A percentile compares a stretch with the other conserved stretches of the same genome.
Evolutionary conservation across 2,329 filamentous ascomycete species (phyloP).

Genomic region (Clonostachys rosea): DNA sequence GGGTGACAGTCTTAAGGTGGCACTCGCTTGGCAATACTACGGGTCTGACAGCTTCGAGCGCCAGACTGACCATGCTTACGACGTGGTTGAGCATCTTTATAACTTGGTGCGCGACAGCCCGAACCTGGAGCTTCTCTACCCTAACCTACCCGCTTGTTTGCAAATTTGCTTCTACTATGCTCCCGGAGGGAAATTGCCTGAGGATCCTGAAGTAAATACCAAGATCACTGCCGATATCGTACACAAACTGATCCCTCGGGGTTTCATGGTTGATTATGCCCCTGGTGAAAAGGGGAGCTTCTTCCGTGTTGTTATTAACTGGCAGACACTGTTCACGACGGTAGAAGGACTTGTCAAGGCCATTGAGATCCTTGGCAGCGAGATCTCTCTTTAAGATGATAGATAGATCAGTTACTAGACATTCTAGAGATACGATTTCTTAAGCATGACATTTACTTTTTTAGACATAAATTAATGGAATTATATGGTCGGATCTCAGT

Average conservation of each 20-base stretch:
- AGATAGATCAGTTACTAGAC: not conserved
- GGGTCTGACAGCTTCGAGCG: constrained; percentile 67
- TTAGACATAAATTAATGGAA: not conserved
- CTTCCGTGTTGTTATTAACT: constrained; percentile 56
- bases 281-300: constrained; percentile 51
- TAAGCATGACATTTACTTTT: not conserved
- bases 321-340: constrained; percentile 46
- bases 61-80: constrained; percentile 70
- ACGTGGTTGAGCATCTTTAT: constrained; percentile 65
- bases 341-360: constrained; percentile 49
- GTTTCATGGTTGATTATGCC: constrained; percentile 60
- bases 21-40: constrained; percentile 86
- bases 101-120: constrained; percentile 44
- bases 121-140: constrained; percentile 68
- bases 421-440: not conserved
- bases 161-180: constrained; percentile 95
- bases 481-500: too few species aligned
- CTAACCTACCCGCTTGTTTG: constrained; percentile 77
- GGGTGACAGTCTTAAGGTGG: constrained; percentile 82
- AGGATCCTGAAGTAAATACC: constrained; percentile 39
- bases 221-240: constrained; percentile 43
- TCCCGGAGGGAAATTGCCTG: constrained; percentile 41
- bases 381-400: constrained; percentile 5
- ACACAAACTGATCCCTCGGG: constrained; percentile 38
- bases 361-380: constrained; percentile 39